phyloP scores from a whole-genome alignment of 2,329 filamentous ascomycete species.

The Trichophyton schoenleinii region DNA sequence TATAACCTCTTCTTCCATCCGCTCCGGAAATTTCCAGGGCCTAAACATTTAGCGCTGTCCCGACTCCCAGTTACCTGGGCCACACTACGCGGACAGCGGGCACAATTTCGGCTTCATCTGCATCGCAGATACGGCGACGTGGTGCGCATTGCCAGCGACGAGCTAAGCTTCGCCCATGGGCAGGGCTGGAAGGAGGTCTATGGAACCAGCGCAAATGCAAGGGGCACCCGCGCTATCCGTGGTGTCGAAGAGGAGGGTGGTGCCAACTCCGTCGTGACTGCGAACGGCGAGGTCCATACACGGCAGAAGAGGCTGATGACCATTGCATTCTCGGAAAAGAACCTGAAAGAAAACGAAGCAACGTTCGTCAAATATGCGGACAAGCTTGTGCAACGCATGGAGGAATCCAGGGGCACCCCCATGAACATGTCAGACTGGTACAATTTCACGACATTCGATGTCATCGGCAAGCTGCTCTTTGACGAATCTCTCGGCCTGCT shows the following conservation, averaged over 20 bases:
- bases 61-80: slow-evolving; percentile 8
- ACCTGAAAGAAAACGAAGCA: slow-evolving; percentile 28
- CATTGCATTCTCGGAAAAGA: slow-evolving; percentile 33
- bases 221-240: slow-evolving; percentile 3
- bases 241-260: slow-evolving; percentile 8
- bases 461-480: slow-evolving; percentile 18
- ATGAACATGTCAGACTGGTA: slow-evolving; percentile 15
- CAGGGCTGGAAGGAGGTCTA: slow-evolving; percentile 22
- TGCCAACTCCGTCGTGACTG: slow-evolving; percentile 12
- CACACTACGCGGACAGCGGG: slow-evolving; percentile 5
- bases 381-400: slow-evolving; percentile 13
- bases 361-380: slow-evolving; percentile 20
- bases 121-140: slow-evolving; percentile 21
- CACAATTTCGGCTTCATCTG: slow-evolving; percentile 11
- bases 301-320: slow-evolving; percentile 23
- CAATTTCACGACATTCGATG: slow-evolving; percentile 18
- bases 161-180: slow-evolving; percentile 17
- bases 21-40: slow-evolving; percentile 17
- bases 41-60: slow-evolving; percentile 13
- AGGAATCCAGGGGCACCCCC: slow-evolving; percentile 2
- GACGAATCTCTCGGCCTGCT: slow-evolving; percentile 16
- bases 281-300: slow-evolving; percentile 17
- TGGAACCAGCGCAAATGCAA: slow-evolving; percentile 9
- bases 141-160: slow-evolving; percentile 20
- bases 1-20: slow-evolving; percentile 18